Evolutionary conservation across 179 eudicot genomes (phyloP).

Genomic region (Pouteria campechiana): DNA sequence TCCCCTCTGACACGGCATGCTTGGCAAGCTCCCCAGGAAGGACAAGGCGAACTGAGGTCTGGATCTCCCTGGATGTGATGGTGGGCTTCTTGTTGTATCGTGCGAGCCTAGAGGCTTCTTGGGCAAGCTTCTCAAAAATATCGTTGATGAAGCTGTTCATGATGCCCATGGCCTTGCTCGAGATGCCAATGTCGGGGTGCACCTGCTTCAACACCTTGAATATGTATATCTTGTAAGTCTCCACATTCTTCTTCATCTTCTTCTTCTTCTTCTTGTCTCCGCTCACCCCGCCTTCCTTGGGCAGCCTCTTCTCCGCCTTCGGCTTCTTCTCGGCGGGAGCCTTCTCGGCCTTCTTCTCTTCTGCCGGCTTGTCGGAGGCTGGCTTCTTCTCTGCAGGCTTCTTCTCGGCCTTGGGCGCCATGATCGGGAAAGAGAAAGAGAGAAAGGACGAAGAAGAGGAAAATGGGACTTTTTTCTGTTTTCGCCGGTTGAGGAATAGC

Average conservation of each 20-base stretch:
- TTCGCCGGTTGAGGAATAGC: no score
- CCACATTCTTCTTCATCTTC: constrained; percentile 18
- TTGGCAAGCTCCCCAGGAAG: constrained; percentile 19
- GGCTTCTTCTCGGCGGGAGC: constrained; percentile 27
- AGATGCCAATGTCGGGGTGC: constrained; percentile 26
- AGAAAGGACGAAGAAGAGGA: neutral
- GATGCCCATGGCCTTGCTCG: constrained; percentile 36
- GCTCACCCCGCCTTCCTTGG: constrained; percentile 16
- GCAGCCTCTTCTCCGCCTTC: constrained; percentile 26
- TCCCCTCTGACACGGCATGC: constrained; percentile 21
- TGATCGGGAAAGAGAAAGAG: neutral
- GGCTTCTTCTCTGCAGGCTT: constrained; percentile 21
- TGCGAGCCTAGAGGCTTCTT: constrained; percentile 8
- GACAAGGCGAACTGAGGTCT: constrained; percentile 16
- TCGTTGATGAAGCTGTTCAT: constrained; percentile 32
- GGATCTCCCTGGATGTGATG: constrained; percentile 15
- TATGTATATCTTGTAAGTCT: constrained; percentile 34
- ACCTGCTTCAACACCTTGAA: constrained; percentile 33
- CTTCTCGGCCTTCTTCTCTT: constrained; percentile 4
- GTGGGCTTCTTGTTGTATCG: constrained; percentile 22
- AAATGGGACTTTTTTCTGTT: neutral
- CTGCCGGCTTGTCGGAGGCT: constrained; percentile 4
- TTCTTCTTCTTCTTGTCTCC: constrained; percentile 25
- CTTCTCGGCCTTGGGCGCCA: constrained; percentile 23
- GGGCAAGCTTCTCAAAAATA: constrained; percentile 18